Evolutionary conservation across 179 eudicot species (phyloP).

Genomic region (Actinidia arguta): DNA sequence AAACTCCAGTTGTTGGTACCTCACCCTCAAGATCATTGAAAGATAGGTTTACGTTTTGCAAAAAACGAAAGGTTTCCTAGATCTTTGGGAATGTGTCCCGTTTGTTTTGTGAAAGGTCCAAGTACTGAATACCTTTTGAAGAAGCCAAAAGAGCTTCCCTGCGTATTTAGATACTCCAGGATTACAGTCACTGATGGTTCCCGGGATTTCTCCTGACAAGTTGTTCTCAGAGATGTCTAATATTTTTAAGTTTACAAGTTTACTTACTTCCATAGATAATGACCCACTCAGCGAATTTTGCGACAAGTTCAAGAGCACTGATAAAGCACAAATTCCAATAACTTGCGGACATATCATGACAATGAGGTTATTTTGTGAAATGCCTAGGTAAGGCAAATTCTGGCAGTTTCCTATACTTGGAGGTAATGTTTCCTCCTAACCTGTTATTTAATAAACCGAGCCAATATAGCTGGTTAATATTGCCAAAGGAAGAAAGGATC

Average conservation of each 20-base stretch:
- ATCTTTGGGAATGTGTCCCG: neutral
- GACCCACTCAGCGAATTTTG: neutral
- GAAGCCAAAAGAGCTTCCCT: neutral
- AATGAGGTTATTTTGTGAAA: neutral
- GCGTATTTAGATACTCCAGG: neutral
- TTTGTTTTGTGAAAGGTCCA: neutral
- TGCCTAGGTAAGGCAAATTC: neutral
- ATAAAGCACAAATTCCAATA: neutral
- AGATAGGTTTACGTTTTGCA: neutral
- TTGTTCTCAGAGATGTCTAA: conserved; percentile 14
- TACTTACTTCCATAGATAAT: neutral
- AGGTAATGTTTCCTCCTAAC: neutral
- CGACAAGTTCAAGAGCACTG: neutral
- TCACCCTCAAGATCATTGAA: neutral
- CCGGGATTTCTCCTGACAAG: neutral
- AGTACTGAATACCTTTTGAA: neutral
- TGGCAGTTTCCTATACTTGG: conserved; percentile 18
- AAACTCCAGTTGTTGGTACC: neutral
- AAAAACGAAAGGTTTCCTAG: neutral
- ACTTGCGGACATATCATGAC: neutral
- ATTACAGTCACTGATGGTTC: neutral
- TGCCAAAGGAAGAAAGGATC: no score
- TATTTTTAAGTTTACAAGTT: neutral
- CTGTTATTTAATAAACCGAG: neutral
- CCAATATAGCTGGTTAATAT: no score